Conservation (phyloP, 805 yeast species). For the Wickerhamomyces ciferrii region DNA sequence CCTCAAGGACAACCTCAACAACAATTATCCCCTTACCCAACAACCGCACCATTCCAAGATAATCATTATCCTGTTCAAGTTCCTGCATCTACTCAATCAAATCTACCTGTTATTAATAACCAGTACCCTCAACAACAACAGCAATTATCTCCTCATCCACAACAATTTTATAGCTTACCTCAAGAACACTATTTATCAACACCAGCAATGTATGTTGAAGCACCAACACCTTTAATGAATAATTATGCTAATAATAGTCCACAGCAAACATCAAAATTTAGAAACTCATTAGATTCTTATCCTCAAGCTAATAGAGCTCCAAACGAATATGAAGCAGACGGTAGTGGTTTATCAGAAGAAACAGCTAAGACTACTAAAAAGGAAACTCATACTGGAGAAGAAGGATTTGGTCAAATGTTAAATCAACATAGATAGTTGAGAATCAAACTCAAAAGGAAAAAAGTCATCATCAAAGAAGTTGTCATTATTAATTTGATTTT, state of each 20-base stretch:
- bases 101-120: neutral
- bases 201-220: conserved; percentile 11
- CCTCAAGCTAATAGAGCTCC: neutral
- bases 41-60: conserved; percentile 7
- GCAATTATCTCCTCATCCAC: conserved; percentile 1
- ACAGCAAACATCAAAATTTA: neutral
- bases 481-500: neutral
- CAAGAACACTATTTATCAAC: conserved; percentile 1
- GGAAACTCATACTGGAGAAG: conserved; percentile 19
- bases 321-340: conserved; percentile 11
- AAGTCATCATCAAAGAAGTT: too few relatives aligned
- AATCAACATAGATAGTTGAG: neutral
- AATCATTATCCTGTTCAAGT: neutral
- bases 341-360: conserved; percentile 17
- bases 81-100: neutral
- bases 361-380: conserved; percentile 15
- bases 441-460: too few relatives aligned
- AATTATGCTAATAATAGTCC: conserved; percentile 1
- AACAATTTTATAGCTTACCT: neutral
- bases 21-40: conserved; percentile 7
- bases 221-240: conserved; percentile 7
- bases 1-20: conserved; percentile 1
- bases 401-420: neutral
- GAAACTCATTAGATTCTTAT: conserved; percentile 7
- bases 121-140: conserved; percentile 3